These are phyloP conservation scores for Barnettozyma californica DNA, from an alignment of 805 yeast species.

Conservation along the genomic window DNA sequence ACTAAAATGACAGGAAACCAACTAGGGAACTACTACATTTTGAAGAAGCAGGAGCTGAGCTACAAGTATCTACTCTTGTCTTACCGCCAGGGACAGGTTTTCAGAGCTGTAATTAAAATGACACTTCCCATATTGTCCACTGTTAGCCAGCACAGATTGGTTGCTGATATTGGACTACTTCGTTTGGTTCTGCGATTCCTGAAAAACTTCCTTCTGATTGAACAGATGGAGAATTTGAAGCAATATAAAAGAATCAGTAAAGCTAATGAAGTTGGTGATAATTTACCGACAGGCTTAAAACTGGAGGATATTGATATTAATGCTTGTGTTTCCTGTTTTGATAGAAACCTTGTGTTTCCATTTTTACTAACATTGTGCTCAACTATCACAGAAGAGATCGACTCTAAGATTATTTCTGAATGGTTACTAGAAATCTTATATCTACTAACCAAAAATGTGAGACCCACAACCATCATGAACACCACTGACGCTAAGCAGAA, in stretches of 20 bases:
- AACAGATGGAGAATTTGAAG: slow-evolving; percentile 56
- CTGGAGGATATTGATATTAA: slow-evolving; percentile 65
- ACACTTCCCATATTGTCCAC: slow-evolving; percentile 56
- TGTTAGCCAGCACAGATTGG: slow-evolving; percentile 50
- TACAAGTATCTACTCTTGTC: slow-evolving; percentile 68
- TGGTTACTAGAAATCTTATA: slow-evolving; percentile 67
- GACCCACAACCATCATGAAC: slow-evolving; percentile 24
- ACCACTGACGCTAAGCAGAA: not conserved
- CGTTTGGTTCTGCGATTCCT: slow-evolving; percentile 68
- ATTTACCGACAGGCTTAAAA: slow-evolving; percentile 52
- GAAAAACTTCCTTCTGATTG: slow-evolving; percentile 73
- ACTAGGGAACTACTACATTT: slow-evolving; percentile 47
- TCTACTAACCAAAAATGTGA: slow-evolving; percentile 54
- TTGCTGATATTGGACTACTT: slow-evolving; percentile 67
- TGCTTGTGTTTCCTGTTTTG: slow-evolving; percentile 51
- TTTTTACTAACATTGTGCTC: slow-evolving; percentile 68
- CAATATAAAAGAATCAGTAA: slow-evolving; percentile 34
- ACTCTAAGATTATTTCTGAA: slow-evolving; percentile 52
- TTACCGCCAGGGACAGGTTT: slow-evolving; percentile 52
- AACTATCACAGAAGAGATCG: slow-evolving; percentile 59
- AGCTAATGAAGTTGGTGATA: slow-evolving; percentile 24
- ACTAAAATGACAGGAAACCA: slow-evolving; percentile 47
- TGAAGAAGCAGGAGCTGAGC: slow-evolving; percentile 58
- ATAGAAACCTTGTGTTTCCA: slow-evolving; percentile 66
- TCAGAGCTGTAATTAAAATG: slow-evolving; percentile 65